These are phyloP conservation scores for Yueomyces sinensis DNA, from an alignment of 805 yeast genomes.

Conservation along the genomic window DNA sequence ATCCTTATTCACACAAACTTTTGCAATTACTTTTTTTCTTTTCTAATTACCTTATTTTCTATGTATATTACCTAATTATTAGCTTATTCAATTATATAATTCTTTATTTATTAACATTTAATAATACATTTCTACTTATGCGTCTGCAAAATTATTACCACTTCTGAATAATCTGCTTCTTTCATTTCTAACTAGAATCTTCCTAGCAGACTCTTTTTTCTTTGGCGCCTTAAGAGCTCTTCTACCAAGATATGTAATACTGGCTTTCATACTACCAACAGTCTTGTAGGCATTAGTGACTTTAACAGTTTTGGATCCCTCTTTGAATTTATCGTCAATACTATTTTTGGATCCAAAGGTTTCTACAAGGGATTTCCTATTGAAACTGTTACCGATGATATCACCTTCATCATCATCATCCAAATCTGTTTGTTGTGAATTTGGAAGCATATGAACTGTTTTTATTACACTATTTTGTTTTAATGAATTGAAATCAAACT, in stretches of 20 bases:
- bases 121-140: too few species aligned
- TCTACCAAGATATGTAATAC: constrained; percentile 41
- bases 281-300: constrained; percentile 39
- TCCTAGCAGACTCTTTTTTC: constrained; percentile 4
- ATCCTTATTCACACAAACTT: too few species aligned
- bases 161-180: background rate
- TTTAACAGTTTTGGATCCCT: constrained; percentile 34
- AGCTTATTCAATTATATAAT: too few species aligned
- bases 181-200: constrained; percentile 10
- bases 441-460: constrained; percentile 19
- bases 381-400: constrained; percentile 12
- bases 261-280: constrained; percentile 42
- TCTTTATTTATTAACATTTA: too few species aligned
- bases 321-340: constrained; percentile 28
- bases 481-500: constrained; percentile 32
- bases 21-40: too few species aligned
- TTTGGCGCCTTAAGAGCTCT: constrained; percentile 21
- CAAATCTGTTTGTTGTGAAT: constrained; percentile 16
- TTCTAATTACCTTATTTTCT: too few species aligned
- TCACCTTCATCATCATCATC: constrained; percentile 5
- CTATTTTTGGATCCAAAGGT: constrained; percentile 31
- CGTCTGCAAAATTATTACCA: background rate
- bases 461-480: constrained; percentile 30
- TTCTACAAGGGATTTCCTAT: constrained; percentile 32
- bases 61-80: too few species aligned